Evolutionary conservation across 1,284 basidiomycete genomes (phyloP).

Genomic region (Malassezia slooffiae): DNA sequence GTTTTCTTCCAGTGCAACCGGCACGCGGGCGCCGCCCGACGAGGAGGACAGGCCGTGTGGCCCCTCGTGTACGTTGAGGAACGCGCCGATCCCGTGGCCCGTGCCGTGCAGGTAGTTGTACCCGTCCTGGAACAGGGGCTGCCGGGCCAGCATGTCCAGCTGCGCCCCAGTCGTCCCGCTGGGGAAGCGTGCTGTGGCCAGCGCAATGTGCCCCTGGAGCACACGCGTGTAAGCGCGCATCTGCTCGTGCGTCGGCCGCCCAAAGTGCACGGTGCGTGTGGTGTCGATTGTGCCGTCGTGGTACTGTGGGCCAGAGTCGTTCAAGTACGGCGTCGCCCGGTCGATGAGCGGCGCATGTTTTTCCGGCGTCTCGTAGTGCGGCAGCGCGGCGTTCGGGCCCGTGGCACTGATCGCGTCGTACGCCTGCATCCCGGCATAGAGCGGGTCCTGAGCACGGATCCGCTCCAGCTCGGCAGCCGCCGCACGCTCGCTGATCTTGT

Average conservation of each 20-base stretch:
- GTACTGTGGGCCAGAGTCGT: slow-evolving; percentile 39
- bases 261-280: slow-evolving; percentile 42
- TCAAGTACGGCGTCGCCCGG: slow-evolving; percentile 32
- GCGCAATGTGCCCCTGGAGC: slow-evolving; percentile 36
- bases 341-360: slow-evolving; percentile 28
- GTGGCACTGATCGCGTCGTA: slow-evolving; percentile 41
- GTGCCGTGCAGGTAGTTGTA: slow-evolving; percentile 35
- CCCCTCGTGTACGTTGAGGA: slow-evolving; percentile 38
- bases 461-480: slow-evolving; percentile 27
- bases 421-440: slow-evolving; percentile 34
- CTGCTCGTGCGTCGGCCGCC: slow-evolving; percentile 31
- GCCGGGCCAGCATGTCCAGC: slow-evolving; percentile 33
- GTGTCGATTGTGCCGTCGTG: slow-evolving; percentile 42
- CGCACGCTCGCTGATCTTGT: slow-evolving; percentile 24
- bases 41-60: slow-evolving; percentile 33
- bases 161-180: slow-evolving; percentile 33
- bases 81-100: slow-evolving; percentile 38
- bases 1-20: slow-evolving; percentile 22
- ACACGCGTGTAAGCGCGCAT: slow-evolving; percentile 39
- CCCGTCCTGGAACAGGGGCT: slow-evolving; percentile 36
- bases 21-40: slow-evolving; percentile 23
- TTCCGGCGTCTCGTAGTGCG: slow-evolving; percentile 42
- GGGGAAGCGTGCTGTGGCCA: slow-evolving; percentile 30
- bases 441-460: slow-evolving; percentile 18
- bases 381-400: slow-evolving; percentile 37